A percentile compares a stretch with the other conserved stretches of the same genome.
These are phyloP conservation scores for Myrmaecium sp. DNA, from an alignment of 2,329 filamentous ascomycete species.

Conservation along the genomic window DNA sequence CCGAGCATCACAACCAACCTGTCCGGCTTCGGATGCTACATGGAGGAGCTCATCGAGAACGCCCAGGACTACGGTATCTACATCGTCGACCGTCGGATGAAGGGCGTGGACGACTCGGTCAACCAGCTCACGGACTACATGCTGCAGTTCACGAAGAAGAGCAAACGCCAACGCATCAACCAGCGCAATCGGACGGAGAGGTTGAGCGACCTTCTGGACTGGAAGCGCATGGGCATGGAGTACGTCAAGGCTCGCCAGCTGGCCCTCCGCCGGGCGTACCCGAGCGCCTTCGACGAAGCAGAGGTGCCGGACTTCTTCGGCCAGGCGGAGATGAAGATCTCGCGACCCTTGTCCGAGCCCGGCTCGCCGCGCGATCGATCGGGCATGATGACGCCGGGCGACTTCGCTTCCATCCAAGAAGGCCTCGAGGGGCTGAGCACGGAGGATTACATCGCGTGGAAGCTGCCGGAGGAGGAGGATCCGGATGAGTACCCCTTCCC, in stretches of 20 bases:
- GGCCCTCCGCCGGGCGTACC: constrained; percentile 81
- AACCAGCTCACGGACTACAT: constrained; percentile 87
- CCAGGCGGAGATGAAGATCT: constrained; percentile 87
- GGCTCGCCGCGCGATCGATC: constrained; percentile 79
- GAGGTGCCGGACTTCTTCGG: constrained; percentile 84
- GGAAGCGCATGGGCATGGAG: constrained; percentile 99
- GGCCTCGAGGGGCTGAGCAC: constrained; percentile 83
- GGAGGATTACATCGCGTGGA: constrained; percentile 97
- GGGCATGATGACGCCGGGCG: constrained; percentile 98
- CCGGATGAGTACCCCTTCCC: constrained; percentile 61
- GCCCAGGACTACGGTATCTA: constrained; percentile 97
- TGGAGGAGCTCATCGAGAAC: constrained; percentile 98
- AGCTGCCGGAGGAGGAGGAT: constrained; percentile 92
- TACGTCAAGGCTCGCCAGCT: constrained; percentile 95
- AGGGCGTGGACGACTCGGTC: constrained; percentile 93
- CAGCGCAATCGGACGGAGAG: constrained; percentile 94
- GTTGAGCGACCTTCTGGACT: constrained; percentile 85
- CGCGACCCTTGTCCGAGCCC: constrained; percentile 80
- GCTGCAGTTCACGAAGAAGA: constrained; percentile 89
- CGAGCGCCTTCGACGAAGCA: constrained; percentile 58
- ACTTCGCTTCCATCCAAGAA: constrained; percentile 93
- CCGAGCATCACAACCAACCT: constrained; percentile 96
- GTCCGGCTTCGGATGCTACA: constrained; percentile 96
- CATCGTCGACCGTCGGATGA: constrained; percentile 88
- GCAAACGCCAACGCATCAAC: constrained; percentile 91